Evolutionary conservation across 2,329 filamentous ascomycete species (phyloP), one percentile per base, ranked within the genome.

Genomic region (Claviceps sp.): DNA sequence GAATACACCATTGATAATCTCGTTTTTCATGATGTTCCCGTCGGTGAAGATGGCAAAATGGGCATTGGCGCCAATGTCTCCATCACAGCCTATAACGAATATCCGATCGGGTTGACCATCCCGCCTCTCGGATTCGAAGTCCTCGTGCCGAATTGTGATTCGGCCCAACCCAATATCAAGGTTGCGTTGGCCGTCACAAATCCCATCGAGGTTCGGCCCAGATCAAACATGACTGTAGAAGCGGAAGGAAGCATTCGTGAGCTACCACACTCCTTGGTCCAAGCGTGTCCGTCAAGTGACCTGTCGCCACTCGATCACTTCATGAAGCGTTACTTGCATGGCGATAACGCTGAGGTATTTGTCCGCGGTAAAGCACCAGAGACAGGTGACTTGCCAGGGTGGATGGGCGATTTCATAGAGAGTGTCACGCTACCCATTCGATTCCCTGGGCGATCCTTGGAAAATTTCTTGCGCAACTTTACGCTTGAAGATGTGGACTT

Each of bases 401-500:
- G 93, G 93, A 77, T 96, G 47, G 78, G 79, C 14, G 81, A 90
- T 49, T 75, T 98, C 22, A 71, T 97, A 39, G 82, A 83, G 45
- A 88, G 86, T 58, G 79, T 97, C 50, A 90, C 84, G 0, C 75
- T 97, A 0, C 89, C 90, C 3, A 72, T 97, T 6, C 85, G 88
- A 5, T 86, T 97, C 55, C 87, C 88, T 0, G 88, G 88, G 5
- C 80, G 83, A 53, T 83, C 83, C 0, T 83, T 96, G 60, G 88
- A 89, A 57, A 82, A 86, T 57, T 71, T 95, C 16, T 85, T 98
- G 63, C 85, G 83, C 58, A 91, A 93, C 59, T 96, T 97, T 63
- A 86, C 88, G 22, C 71, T 97, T 57, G 80, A 82, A 2, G 79
- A 96, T 62, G 88, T 94, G 42, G 82, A 94, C 60, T 95, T 98